These are phyloP conservation scores for Tillandsia leiboldiana DNA, from an alignment of 176 grass and related monocot genomes.

Conservation along the genomic window DNA sequence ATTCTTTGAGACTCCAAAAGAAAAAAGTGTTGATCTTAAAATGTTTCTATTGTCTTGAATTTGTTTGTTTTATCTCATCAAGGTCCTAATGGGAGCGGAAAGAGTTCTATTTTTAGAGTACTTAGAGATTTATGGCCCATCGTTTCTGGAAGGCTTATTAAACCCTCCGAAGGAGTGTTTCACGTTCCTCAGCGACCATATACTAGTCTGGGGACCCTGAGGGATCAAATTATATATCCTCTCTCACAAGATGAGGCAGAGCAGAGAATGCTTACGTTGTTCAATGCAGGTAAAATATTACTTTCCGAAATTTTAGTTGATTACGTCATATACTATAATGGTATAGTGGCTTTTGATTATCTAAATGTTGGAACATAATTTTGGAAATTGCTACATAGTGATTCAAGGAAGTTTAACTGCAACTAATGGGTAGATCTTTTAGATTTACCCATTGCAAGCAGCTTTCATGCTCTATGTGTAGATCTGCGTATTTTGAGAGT, in stretches of 20 bases:
- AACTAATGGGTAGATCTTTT: too few relatives aligned
- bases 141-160: constrained; percentile 63
- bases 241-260: constrained; percentile 73
- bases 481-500: too few relatives aligned
- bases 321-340: neutral
- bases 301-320: neutral
- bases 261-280: constrained; percentile 36
- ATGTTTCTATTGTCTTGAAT: neutral
- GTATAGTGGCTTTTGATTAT: neutral
- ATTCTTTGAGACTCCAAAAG: neutral
- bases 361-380: too few relatives aligned
- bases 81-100: constrained; percentile 97
- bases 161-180: constrained; percentile 62
- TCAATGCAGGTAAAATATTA: constrained; percentile 32
- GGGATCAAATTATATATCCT: constrained; percentile 96
- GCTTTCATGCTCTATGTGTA: too few relatives aligned
- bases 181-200: constrained; percentile 95
- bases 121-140: constrained; percentile 85
- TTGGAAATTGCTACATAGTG: too few relatives aligned
- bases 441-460: too few relatives aligned
- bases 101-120: constrained; percentile 93
- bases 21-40: too few relatives aligned
- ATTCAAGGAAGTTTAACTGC: too few relatives aligned
- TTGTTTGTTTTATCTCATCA: constrained; percentile 4
- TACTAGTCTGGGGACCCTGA: constrained; percentile 88